Evolutionary conservation across 306 rosid species (phyloP).

Genomic region (Castanopsis chinensis): DNA sequence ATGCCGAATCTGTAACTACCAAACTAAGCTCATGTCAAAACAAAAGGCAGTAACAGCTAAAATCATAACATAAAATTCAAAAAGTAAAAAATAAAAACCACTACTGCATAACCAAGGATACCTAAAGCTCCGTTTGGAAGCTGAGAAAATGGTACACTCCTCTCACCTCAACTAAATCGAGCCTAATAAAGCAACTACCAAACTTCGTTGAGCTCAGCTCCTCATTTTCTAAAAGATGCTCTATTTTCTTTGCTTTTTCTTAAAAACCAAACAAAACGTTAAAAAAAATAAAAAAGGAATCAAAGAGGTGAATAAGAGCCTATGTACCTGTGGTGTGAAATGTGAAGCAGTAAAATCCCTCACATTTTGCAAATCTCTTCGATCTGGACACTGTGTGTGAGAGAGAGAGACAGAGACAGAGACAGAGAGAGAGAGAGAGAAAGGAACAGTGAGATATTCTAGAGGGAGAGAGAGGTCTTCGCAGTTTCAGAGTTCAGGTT

Average conservation of each 20-base stretch:
- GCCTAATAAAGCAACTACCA: neutral
- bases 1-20: neutral
- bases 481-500: constrained; percentile 26
- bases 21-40: neutral
- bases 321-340: neutral
- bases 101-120: neutral
- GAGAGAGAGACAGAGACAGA: neutral
- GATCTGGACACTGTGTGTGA: constrained; percentile 7
- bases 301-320: neutral
- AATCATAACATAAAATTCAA: neutral
- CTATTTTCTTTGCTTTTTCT: neutral
- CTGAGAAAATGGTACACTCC: neutral
- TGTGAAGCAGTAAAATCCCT: constrained; percentile 13
- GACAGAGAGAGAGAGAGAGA: neutral
- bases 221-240: neutral
- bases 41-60: neutral
- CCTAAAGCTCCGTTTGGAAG: constrained; percentile 10
- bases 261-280: neutral
- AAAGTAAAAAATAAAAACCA: neutral
- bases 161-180: neutral
- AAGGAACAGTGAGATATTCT: neutral
- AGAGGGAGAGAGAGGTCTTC: neutral
- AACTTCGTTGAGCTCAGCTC: neutral
- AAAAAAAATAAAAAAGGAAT: neutral
- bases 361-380: constrained; percentile 25